Conservation (phyloP, 2,329 filamentous ascomycete species). For the Hymenoscyphus scutula region DNA sequence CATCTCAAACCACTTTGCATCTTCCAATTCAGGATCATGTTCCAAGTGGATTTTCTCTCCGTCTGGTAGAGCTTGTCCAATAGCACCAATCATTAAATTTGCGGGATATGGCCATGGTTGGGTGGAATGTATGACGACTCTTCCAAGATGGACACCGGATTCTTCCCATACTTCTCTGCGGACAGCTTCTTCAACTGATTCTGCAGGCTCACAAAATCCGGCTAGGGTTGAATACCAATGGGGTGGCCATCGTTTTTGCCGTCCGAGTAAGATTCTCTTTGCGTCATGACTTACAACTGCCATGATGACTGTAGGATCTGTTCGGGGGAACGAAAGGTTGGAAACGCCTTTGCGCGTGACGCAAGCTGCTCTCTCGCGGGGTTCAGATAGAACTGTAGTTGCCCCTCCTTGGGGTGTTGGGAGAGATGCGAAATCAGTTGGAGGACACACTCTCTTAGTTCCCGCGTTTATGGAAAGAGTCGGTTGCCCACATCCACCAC, state of each 20-base stretch:
- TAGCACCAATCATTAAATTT: conserved; percentile 81
- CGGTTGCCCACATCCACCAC: conserved; percentile 79
- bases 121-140: conserved; percentile 78
- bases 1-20: conserved; percentile 82
- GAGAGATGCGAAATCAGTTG: conserved; percentile 55
- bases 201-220: conserved; percentile 81
- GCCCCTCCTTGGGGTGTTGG: conserved; percentile 40
- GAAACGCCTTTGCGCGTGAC: conserved; percentile 80
- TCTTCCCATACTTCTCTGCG: conserved; percentile 86
- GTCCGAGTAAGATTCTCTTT: conserved; percentile 67
- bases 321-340: conserved; percentile 88
- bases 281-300: conserved; percentile 82
- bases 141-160: conserved; percentile 70
- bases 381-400: conserved; percentile 38
- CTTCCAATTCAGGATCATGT: conserved; percentile 87
- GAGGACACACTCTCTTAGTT: conserved; percentile 77
- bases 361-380: conserved; percentile 64
- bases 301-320: conserved; percentile 85
- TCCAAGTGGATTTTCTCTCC: conserved; percentile 80
- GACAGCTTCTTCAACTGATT: conserved; percentile 82
- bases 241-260: conserved; percentile 78
- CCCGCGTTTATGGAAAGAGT: conserved; percentile 78
- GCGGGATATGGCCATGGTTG: conserved; percentile 88
- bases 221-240: conserved; percentile 88
- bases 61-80: conserved; percentile 77